Conservation (phyloP, 768 basidiomycete species). For the Amanita phalloides region DNA sequence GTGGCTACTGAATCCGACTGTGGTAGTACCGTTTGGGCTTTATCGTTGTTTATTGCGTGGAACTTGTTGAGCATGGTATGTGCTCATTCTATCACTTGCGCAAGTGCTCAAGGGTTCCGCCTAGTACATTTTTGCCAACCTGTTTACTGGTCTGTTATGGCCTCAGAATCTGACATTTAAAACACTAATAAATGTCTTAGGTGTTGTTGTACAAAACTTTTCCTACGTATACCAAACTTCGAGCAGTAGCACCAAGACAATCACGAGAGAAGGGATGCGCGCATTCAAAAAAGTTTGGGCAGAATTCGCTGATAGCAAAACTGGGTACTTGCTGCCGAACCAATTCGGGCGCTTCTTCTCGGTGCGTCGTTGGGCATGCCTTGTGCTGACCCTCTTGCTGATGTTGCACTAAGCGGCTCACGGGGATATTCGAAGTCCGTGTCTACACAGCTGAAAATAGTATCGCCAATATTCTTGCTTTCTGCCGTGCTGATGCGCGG, state of each 20-base stretch:
- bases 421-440: constrained; percentile 80
- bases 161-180: neutral
- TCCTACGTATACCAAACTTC: constrained; percentile 90
- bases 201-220: constrained; percentile 93
- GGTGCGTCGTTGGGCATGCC: constrained; percentile 36
- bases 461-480: constrained; percentile 45
- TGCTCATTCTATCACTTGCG: constrained; percentile 9
- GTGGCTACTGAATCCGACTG: constrained; percentile 72
- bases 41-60: constrained; percentile 86
- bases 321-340: constrained; percentile 63
- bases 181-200: constrained; percentile 18
- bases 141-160: constrained; percentile 69
- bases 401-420: constrained; percentile 47
- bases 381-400: neutral
- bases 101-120: constrained; percentile 1
- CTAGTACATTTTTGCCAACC: constrained; percentile 92
- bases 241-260: constrained; percentile 66
- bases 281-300: constrained; percentile 94
- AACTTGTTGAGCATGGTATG: constrained; percentile 88
- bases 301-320: constrained; percentile 67
- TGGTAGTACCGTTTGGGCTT: constrained; percentile 77
- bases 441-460: constrained; percentile 70
- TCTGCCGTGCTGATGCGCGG: constrained; percentile 27
- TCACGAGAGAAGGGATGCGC: constrained; percentile 88
- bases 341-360: constrained; percentile 73